Evolutionary conservation across 73 alveolate species (phyloP), one percentile per base, ranked within the genome.

Genomic region (Durusdinium trenchii): DNA sequence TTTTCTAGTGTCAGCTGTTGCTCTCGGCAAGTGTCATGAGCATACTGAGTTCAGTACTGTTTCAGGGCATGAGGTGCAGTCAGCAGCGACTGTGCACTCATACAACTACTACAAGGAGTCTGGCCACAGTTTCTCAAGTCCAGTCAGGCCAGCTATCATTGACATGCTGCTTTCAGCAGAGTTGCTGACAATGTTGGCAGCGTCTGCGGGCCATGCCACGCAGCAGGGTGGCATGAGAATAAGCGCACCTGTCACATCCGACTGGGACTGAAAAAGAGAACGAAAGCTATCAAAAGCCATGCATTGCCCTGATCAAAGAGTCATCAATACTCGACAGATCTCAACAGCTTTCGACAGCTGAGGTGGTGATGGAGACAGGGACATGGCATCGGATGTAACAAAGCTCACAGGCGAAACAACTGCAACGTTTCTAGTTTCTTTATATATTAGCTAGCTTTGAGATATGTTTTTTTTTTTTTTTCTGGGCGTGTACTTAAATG

Each of bases 331-430:
- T n/a, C n/a, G n/a, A n/a, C n/a, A n/a, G 69, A 57, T 12, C 69
- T 57, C 32, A 57, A 12, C 32, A 57, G 69, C 12, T 40, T 23
- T 12, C 43, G 91, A 51, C 46, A 43, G 81, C 83, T 40, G 20
- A 87, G 95, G 95, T 32, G 95, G 95, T 30, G 85, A 87, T 62
- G 83, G 84, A 26, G 95, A 60, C 38, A 36, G 12, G 43, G 95
- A 61, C 69, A 16, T 87, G 95, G 95, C 95, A 5, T 50, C 48
- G n/a, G 95, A 87, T 45, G 85, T 87, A 46, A 69, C 84, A 26
- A 87, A 10, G 46, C 84, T 87, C 50, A 61, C 95, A 87, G 95
- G 95, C 69, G 52, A 6, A 12, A 51, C 23, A 6, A 18, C 26
- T 50, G 38, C 54, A 7, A 9, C 61, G 36, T 14, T 6, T 28